Evolutionary conservation across 805 yeast species (phyloP), one percentile per base, ranked within the genome.

Genomic region (Clavispora vitiphila): DNA sequence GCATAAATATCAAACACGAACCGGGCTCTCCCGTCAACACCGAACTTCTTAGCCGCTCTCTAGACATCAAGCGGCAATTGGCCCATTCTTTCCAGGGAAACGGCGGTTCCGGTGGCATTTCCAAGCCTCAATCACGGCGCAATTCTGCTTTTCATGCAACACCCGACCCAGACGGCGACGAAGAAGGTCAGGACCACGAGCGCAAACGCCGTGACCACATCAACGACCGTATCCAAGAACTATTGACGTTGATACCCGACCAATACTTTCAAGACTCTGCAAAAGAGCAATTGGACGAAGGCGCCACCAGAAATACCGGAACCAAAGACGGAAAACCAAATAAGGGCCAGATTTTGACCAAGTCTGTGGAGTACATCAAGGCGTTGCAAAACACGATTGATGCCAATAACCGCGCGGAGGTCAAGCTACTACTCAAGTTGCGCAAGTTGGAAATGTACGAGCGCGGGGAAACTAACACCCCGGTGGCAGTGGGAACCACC

Each of bases 301-400:
- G 34, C 10, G 48, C 40, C 7, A 20, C 39, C 15, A 42, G 23
- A 40, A 45, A 40, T 48, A 44, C 54, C 24, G 91, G 91, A 0
- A 84, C 91, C 1, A 83, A 81, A 48, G 91, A 84, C 53, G 93
- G 91, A 2, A 84, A 83, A 50, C 95, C 95, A 0, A 85, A 84
- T 55, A 86, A 86, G 62, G 95, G 95, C 2, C 91, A 84, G 57
- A 83, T 86, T 2, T 65, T 86, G 44, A 76, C 86, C 8, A 84
- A 82, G 54, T 76, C 87, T 0, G 89, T 85, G 2, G 89, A 83
- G 47, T 85, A 83, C 54, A 77, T 86, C 32, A 80, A 77, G 44
- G 65, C 64, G 46, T 61, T 86, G 26, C 95, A 86, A 57, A 80
- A 77, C 46, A 69, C 76, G 43, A 86, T 88, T 44, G 96, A 88